A percentile compares a stretch with the other conserved stretches of the same genome.
phyloP scores from a whole-genome alignment of 78 protist species.

The Monosiga brevicollis region DNA sequence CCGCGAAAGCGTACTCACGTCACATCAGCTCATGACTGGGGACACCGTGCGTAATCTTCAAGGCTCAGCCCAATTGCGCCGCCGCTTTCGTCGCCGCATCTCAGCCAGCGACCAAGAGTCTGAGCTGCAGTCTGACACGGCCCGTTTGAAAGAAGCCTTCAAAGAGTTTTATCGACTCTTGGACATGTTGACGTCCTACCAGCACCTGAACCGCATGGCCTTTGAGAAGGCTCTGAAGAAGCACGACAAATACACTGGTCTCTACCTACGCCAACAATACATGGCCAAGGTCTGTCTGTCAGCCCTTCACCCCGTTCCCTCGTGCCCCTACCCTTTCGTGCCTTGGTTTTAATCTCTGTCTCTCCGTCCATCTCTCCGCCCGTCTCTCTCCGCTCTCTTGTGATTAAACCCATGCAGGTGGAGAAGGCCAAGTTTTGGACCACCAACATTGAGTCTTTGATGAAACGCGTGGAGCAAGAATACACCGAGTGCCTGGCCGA shows the following conservation, averaged over 20 bases:
- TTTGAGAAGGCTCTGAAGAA: constrained; percentile 12
- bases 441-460: background rate
- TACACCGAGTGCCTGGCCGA: background rate
- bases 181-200: constrained; percentile 1
- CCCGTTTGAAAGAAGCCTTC: background rate
- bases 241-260: constrained; percentile 18
- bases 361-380: background rate
- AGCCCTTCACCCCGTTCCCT: too few species aligned
- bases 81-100: background rate
- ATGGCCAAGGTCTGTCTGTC: background rate
- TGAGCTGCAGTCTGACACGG: background rate
- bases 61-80: too few species aligned
- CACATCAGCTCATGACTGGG: too few species aligned
- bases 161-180: constrained; percentile 11
- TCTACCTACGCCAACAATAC: background rate
- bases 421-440: background rate
- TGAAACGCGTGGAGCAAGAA: background rate
- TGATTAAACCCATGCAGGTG: background rate
- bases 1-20: background rate
- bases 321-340: background rate
- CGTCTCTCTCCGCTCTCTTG: background rate
- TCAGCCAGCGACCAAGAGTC: too few species aligned
- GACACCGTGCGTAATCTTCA: too few species aligned
- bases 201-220: constrained; percentile 10
- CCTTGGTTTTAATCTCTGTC: background rate